A percentile compares a stretch with the other conserved stretches of the same genome.
Conservation (phyloP, 2,329 filamentous ascomycete species). For the Curvularia sp. region DNA sequence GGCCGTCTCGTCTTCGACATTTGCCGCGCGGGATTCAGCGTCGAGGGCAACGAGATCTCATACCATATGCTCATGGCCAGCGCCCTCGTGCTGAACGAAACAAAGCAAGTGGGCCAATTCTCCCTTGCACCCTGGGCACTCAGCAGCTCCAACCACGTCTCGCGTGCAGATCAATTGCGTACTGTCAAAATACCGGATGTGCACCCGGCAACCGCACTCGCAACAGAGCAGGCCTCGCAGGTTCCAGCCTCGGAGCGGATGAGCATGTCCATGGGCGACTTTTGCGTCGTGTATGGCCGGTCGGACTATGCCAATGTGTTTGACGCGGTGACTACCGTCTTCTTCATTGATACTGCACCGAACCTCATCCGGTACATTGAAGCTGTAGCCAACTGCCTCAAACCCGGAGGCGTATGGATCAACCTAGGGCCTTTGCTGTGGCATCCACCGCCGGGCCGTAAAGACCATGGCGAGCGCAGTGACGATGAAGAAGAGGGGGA, state of each 20-base stretch:
- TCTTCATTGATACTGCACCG: constrained; percentile 96
- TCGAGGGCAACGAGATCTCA: constrained; percentile 92
- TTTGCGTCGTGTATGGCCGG: constrained; percentile 81
- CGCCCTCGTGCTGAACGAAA: constrained; percentile 75
- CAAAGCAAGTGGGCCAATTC: constrained; percentile 66
- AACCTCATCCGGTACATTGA: constrained; percentile 91
- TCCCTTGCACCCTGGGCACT: constrained; percentile 85
- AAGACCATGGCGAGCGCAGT: neutral
- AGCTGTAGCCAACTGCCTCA: constrained; percentile 78
- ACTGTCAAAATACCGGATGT: constrained; percentile 80
- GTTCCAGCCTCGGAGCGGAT: constrained; percentile 67
- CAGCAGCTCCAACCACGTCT: constrained; percentile 84
- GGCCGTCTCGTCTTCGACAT: constrained; percentile 90
- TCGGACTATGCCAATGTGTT: constrained; percentile 68
- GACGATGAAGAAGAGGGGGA: constrained; percentile 13
- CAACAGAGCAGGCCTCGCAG: constrained; percentile 25
- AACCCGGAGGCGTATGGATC: constrained; percentile 78
- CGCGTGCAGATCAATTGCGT: constrained; percentile 75
- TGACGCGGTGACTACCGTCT: constrained; percentile 86
- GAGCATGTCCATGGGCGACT: constrained; percentile 94
- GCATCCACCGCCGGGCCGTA: constrained; percentile 89
- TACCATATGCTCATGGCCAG: constrained; percentile 95
- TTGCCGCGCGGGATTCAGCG: constrained; percentile 72
- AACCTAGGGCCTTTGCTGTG: constrained; percentile 92
- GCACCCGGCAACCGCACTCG: constrained; percentile 50